Percentiles rank a stretch among this genome's conserved stretches.
phyloP scores from a whole-genome alignment of 2,329 filamentous ascomycete species.

The Microsporum canis region DNA sequence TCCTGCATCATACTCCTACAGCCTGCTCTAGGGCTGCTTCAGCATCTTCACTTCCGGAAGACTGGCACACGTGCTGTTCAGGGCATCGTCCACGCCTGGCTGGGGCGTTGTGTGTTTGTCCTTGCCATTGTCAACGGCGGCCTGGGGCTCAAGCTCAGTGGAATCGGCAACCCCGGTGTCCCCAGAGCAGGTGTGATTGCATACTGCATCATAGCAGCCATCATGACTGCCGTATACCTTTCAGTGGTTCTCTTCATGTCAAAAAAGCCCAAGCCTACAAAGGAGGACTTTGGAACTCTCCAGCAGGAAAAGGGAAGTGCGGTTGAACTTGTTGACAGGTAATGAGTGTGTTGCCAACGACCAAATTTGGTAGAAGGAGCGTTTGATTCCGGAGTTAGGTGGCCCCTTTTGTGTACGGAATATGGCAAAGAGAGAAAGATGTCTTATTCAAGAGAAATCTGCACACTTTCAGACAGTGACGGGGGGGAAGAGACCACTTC shows the following conservation, averaged over 20 bases:
- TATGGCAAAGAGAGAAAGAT: background rate
- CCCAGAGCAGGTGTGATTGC: conserved; percentile 27
- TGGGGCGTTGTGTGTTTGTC: conserved; percentile 41
- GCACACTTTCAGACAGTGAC: background rate
- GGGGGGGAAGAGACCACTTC: background rate
- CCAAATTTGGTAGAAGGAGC: too few relatives aligned
- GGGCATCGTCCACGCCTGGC: conserved; percentile 42
- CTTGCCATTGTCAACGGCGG: conserved; percentile 49
- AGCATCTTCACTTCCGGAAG: conserved; percentile 42
- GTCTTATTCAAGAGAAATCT: background rate
- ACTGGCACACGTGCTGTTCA: conserved; percentile 35
- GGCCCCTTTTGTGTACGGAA: background rate
- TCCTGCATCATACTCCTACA: conserved; percentile 45
- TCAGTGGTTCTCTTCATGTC: conserved; percentile 12
- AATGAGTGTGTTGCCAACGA: background rate
- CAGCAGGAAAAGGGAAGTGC: background rate
- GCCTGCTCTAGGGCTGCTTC: conserved; percentile 41
- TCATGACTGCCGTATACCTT: conserved; percentile 37
- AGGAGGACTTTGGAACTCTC: background rate
- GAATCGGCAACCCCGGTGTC: conserved; percentile 27
- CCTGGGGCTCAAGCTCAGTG: conserved; percentile 40
- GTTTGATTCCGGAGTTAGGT: background rate
- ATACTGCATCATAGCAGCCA: conserved; percentile 40
- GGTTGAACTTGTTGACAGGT: background rate
- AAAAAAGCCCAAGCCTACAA: background rate